These are phyloP conservation scores for Dipodascopsis tothii DNA, from an alignment of 805 yeast genomes.

Conservation along the genomic window DNA sequence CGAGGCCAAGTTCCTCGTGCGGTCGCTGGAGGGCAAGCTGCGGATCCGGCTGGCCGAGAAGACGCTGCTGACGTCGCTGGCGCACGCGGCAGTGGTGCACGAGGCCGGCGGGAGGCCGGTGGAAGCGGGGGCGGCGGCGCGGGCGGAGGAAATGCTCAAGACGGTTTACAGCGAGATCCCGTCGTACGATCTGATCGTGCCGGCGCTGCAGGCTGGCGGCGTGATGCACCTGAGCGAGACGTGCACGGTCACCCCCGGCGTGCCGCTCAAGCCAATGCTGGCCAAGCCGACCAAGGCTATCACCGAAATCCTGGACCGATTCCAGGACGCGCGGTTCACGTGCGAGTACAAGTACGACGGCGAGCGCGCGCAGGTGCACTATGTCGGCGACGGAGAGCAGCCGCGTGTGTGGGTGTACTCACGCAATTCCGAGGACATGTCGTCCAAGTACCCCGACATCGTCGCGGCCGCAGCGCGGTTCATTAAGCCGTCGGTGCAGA, in stretches of 20 bases:
- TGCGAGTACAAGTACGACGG: constrained; percentile 98
- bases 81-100: constrained; percentile 68
- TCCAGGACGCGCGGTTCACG: constrained; percentile 61
- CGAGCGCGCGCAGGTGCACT: constrained; percentile 91
- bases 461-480: constrained; percentile 59
- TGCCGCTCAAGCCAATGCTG: constrained; percentile 94
- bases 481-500: constrained; percentile 38
- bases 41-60: constrained; percentile 93
- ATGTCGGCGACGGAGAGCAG: constrained; percentile 46
- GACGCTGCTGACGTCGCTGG: constrained; percentile 73
- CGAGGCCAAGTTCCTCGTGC: constrained; percentile 84
- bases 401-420: constrained; percentile 68
- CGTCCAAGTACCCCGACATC: constrained; percentile 89
- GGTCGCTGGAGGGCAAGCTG: constrained; percentile 87
- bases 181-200: constrained; percentile 73
- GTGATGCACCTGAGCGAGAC: constrained; percentile 55
- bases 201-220: constrained; percentile 59
- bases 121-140: too few relatives aligned
- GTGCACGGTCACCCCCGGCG: constrained; percentile 78
- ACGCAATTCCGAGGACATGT: constrained; percentile 94
- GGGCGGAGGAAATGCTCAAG: constrained; percentile 70
- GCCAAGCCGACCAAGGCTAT: constrained; percentile 95
- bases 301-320: constrained; percentile 83
- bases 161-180: constrained; percentile 84
- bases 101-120: too few relatives aligned